These are phyloP conservation scores for Saraca asoca DNA, from an alignment of 331 rosid genomes.

Conservation along the genomic window DNA sequence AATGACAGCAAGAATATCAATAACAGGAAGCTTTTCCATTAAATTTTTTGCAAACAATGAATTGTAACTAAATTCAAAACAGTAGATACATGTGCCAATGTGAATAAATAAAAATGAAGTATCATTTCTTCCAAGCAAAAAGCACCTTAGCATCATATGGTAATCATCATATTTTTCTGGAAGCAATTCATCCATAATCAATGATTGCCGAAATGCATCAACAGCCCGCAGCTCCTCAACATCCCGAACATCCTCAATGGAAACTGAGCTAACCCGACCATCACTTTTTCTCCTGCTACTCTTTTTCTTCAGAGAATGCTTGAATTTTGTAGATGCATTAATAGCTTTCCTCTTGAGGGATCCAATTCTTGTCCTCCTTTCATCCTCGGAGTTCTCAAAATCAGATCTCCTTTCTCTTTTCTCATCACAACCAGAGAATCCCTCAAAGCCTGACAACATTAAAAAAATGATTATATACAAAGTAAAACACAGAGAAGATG, in stretches of 20 bases:
- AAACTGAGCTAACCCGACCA: constrained; percentile 94
- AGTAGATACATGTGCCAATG: not conserved
- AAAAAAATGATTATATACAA: not conserved
- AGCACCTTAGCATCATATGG: constrained; percentile 88
- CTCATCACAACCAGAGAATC: constrained; percentile 93
- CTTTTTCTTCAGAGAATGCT: constrained; percentile 89
- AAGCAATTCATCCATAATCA: constrained; percentile 80
- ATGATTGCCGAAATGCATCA: constrained; percentile 72
- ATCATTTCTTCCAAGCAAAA: not conserved
- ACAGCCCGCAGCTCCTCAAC: constrained; percentile 83
- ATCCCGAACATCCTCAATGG: constrained; percentile 93
- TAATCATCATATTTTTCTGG: constrained; percentile 83
- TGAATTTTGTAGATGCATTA: constrained; percentile 86
- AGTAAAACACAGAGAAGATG: not conserved
- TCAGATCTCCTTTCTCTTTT: constrained; percentile 87
- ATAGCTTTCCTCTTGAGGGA: constrained; percentile 90
- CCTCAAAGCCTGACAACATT: constrained; percentile 85
- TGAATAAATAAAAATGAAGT: not conserved
- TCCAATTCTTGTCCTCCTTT: constrained; percentile 84
- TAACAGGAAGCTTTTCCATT: too few relatives aligned
- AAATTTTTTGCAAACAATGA: too few relatives aligned
- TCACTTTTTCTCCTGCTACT: constrained; percentile 78
- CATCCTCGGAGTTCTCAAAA: constrained; percentile 93
- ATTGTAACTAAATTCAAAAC: not conserved
- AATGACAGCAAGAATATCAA: too few relatives aligned